phyloP scores from a whole-genome alignment of 2,329 filamentous ascomycete species.

The Fusarium floridanum region DNA sequence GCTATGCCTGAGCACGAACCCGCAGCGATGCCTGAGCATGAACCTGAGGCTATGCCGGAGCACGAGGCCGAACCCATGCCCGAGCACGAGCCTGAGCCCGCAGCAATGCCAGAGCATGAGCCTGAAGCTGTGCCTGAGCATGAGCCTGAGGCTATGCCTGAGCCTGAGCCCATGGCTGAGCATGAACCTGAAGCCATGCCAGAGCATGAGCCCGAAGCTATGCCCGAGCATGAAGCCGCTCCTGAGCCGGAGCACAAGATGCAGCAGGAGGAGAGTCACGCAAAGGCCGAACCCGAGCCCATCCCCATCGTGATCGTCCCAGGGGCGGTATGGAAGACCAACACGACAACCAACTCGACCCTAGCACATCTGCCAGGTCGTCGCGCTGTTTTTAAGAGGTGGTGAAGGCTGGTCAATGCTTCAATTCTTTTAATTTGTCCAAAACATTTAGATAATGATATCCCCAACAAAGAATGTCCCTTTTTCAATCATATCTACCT shows the following conservation, averaged over 20 bases:
- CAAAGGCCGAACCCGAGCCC: neutral
- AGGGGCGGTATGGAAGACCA: neutral
- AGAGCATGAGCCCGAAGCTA: neutral
- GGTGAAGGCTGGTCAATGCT: constrained; percentile 1
- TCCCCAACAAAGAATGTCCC: neutral
- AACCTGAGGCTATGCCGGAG: neutral
- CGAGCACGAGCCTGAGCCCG: neutral
- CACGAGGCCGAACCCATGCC: neutral
- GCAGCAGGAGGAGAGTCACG: neutral
- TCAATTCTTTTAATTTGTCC: neutral
- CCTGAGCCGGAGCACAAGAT: neutral
- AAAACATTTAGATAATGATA: constrained; percentile 1
- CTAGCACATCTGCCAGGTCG: neutral
- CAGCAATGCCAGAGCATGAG: neutral
- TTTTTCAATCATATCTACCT: neutral
- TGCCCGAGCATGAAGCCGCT: neutral
- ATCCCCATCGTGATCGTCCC: neutral
- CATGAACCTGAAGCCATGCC: neutral
- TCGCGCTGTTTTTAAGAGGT: constrained; percentile 24
- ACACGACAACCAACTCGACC: neutral
- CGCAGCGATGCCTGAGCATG: neutral
- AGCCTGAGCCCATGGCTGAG: neutral
- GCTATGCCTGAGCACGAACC: neutral
- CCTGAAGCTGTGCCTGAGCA: neutral
- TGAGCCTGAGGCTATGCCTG: neutral